Conservation (phyloP, 495 filamentous ascomycete species). For the Beverwykella pulmonaria region DNA sequence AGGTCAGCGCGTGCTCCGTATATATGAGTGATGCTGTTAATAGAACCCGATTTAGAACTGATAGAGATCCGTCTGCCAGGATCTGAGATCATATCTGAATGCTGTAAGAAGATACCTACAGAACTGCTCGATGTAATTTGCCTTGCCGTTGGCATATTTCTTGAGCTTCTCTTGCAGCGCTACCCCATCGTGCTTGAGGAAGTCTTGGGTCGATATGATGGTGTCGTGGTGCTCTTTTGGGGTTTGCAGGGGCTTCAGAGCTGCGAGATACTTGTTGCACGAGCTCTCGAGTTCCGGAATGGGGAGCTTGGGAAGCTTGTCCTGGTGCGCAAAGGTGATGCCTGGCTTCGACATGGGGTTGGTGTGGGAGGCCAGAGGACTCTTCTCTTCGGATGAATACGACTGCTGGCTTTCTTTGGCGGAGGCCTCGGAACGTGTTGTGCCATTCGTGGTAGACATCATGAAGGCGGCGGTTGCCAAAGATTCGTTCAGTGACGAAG, state of each 20-base stretch:
- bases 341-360: constrained; percentile 57
- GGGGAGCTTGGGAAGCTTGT: constrained; percentile 85
- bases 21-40: background rate
- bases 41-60: constrained; percentile 7
- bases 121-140: constrained; percentile 98
- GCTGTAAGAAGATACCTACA: constrained; percentile 64
- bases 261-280: constrained; percentile 76
- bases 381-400: constrained; percentile 49
- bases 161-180: constrained; percentile 85
- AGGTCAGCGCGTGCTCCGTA: constrained; percentile 27
- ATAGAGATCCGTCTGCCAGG: constrained; percentile 20
- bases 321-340: constrained; percentile 86
- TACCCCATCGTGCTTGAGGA: constrained; percentile 80
- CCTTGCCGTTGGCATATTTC: constrained; percentile 89
- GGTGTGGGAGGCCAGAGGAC: constrained; percentile 50
- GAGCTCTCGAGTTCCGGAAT: constrained; percentile 89
- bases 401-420: constrained; percentile 49
- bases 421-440: constrained; percentile 43
- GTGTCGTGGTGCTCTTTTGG: constrained; percentile 83
- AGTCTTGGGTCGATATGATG: constrained; percentile 77
- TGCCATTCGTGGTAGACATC: constrained; percentile 36
- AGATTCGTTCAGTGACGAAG: constrained; percentile 71
- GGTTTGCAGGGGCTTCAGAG: constrained; percentile 80
- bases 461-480: constrained; percentile 44
- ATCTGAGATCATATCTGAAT: background rate